phyloP scores from a whole-genome alignment of 805 yeast species.

The Komagataella kurtzmanii region DNA sequence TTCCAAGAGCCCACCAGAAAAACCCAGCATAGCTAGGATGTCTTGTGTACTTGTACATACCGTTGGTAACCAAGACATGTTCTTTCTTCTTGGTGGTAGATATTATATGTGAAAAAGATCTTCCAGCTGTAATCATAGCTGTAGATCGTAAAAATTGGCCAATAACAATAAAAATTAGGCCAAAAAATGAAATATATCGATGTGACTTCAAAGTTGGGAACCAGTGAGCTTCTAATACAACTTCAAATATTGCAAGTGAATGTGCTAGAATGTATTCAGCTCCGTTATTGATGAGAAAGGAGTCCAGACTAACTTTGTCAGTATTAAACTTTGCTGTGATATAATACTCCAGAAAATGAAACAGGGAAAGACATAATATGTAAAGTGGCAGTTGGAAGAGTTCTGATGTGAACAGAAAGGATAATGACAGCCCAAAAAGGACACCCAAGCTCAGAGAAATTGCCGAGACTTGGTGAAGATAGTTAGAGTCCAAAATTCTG shows the following conservation, averaged over 20 bases:
- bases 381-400: slow-evolving; percentile 31
- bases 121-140: slow-evolving; percentile 84
- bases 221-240: slow-evolving; percentile 24
- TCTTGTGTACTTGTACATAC: slow-evolving; percentile 53
- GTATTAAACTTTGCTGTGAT: slow-evolving; percentile 69
- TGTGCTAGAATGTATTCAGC: slow-evolving; percentile 45
- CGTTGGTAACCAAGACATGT: slow-evolving; percentile 62
- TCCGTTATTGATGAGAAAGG: slow-evolving; percentile 58
- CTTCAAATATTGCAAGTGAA: slow-evolving; percentile 35
- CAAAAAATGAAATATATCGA: slow-evolving; percentile 20
- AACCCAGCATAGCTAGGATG: slow-evolving; percentile 93
- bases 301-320: slow-evolving; percentile 51
- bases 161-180: slow-evolving; percentile 28
- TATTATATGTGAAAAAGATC: slow-evolving; percentile 74
- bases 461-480: neutral
- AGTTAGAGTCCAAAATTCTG: neutral
- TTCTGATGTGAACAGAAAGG: slow-evolving; percentile 12
- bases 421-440: slow-evolving; percentile 24
- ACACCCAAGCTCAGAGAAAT: neutral
- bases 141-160: slow-evolving; percentile 63
- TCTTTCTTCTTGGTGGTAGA: slow-evolving; percentile 34
- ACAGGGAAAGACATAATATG: slow-evolving; percentile 35
- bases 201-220: slow-evolving; percentile 24
- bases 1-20: slow-evolving; percentile 87
- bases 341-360: slow-evolving; percentile 76